Base-by-base conservation (phyloP, 768 basidiomycete species). In the Clavulina sp. region DNA sequence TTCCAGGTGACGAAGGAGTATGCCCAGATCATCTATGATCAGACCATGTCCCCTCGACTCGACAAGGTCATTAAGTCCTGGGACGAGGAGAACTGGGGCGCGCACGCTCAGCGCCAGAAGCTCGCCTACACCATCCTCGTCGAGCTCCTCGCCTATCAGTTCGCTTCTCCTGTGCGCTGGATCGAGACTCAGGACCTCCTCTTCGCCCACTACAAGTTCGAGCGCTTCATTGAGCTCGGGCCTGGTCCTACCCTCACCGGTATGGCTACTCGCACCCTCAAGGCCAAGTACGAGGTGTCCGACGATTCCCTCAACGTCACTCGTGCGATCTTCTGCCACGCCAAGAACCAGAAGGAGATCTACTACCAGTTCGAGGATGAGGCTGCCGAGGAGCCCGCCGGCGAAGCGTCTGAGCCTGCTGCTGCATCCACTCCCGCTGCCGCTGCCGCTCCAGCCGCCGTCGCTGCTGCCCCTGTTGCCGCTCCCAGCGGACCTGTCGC, bases 301-400 rank as follows among this genome's bases (percentile, higher is more conserved):
- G 95, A 99, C 59, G 85, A 89, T 58, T 86, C 92, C 4, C 69
- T 81, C 55, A 79, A 80, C 60, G 81, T 74, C 57, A 76, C 73
- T 19, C 80, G 95, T 53, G 70, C 71, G 16, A 88, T 99, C 59
- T 76, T 85, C 53, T 97, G 93, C 64, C 84, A 89, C 59, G 80
- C 93, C 33, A 99, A 97, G 76, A 80, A 99, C 63, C 74, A 73
- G 58, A 93, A 93, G 66, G 95, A 97, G 64, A 89, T 97, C 34
- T 97, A 97, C 67, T 99, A 97, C 64, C 82, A 87, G 61, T 92
- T 87, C 65, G 93, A 97, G 64, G 93, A 97, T 57, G 89, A 85
- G 58, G 68, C 63, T 24, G 70, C 61, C 72, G 65, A 61, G 18
- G 68, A 65, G n/a, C 66, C 70, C 7, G 66, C 69, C 19, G 40